Base-by-base conservation (phyloP, 2,329 filamentous ascomycete species). In the Fusarium sp. region DNA sequence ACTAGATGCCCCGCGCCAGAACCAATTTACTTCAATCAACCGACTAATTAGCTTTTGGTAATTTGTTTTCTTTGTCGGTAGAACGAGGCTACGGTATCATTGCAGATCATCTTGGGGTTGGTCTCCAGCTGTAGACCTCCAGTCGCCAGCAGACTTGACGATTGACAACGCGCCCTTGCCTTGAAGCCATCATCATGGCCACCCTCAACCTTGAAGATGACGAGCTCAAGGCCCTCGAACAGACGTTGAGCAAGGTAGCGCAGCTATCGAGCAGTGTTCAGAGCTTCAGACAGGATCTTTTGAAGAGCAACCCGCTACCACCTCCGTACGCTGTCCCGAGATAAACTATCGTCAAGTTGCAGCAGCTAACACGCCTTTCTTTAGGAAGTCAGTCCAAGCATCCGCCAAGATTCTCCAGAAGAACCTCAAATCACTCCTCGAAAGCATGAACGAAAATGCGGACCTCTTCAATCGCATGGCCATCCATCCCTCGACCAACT, bases 401-500 rank as follows among this genome's bases (percentile, higher is more conserved):
- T 89, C 88, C 43, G 83, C 88, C 39, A 83, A 84, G 63, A 91
- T 93, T 73, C 84, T 93, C 48, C 88, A 89, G 65, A 84, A 84
- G 65, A 91, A 91, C 73, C 84, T 95, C 35, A 79, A 83, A 61
- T 86, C 85, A 24, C 82, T 94, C 58, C 85, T 88, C 55, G 82
- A 88, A 35, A 84, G 88, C 68, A 80, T 92, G 42, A 81, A 81
- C 62, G 84, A 88, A 50, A 85, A 93, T 70, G 79, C 84, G 36
- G 83, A 88, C 38, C 83, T 92, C 41, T 87, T 96, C 61, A 83
- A 83, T 53, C 86, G 87, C 51, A 83, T 92, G 47, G 89, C 91
- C 63, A 85, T 91, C 22, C 92, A 91, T 72, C 92, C 92, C 0
- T 87, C 88, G 11, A 90, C 91, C 3, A 88, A 88, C 74, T 95